Evolutionary conservation across 371 early-diverging fungal genomes (phyloP).

Genomic region (Umbelopsis sp.): DNA sequence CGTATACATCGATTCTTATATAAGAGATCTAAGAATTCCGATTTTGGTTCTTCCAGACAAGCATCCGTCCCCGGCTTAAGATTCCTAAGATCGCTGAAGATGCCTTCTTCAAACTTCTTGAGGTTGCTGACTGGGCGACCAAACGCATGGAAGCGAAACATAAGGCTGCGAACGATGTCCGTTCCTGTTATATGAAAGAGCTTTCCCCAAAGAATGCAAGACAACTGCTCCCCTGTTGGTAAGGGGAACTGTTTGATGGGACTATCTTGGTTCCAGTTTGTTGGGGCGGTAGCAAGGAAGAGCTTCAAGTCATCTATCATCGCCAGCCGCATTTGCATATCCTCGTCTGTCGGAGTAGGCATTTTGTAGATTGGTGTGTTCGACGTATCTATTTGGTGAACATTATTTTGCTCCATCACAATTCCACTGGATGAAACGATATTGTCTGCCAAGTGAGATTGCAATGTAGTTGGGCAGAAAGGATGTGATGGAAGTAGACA

Average conservation of each 20-base stretch:
- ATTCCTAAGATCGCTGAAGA: constrained; percentile 97
- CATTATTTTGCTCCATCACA: constrained; percentile 22
- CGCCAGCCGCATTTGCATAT: constrained; percentile 32
- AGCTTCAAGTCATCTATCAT: constrained; percentile 60
- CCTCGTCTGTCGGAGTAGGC: constrained; percentile 33
- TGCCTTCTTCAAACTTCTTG: constrained; percentile 99
- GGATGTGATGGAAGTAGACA: background rate
- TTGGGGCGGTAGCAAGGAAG: constrained; percentile 64
- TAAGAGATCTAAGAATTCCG: constrained; percentile 96
- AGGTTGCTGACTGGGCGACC: constrained; percentile 87
- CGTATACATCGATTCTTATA: constrained; percentile 98
- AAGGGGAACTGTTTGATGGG: constrained; percentile 73
- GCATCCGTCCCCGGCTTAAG: constrained; percentile 98
- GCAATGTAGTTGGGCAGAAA: constrained; percentile 15
- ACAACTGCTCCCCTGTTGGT: constrained; percentile 84
- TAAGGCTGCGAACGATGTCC: constrained; percentile 96
- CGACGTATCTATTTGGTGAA: constrained; percentile 13
- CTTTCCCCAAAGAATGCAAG: constrained; percentile 91
- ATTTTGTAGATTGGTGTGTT: constrained; percentile 18
- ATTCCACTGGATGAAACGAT: constrained; percentile 10
- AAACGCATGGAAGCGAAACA: constrained; percentile 94
- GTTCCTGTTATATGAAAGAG: constrained; percentile 97
- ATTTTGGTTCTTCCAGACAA: constrained; percentile 94
- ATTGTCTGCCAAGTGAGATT: constrained; percentile 5
- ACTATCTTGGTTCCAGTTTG: constrained; percentile 56